Evolutionary conservation across 2,329 filamentous ascomycete genomes (phyloP), one percentile per base, ranked within the genome.

Genomic region (Fusarium concolor): DNA sequence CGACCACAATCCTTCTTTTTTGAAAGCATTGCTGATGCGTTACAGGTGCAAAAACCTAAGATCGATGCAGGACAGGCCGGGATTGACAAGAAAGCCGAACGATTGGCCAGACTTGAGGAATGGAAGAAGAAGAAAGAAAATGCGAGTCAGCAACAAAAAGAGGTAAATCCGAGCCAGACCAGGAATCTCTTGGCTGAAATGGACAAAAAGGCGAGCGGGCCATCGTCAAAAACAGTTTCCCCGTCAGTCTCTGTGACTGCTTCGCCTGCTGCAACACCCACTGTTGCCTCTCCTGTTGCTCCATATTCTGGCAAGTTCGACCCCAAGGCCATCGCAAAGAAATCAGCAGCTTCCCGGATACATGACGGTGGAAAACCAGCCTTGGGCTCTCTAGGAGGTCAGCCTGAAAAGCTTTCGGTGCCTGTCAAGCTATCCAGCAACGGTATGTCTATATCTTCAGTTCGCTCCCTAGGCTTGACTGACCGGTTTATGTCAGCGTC

Each of bases 81-180:
- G 73, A 87, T 88, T 64, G 89, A 93, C 49, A 93, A 79, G 56
- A 93, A 94, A 77, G 91, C 90, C 49, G 92, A 95, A 78, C 85
- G 92, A 66, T 84, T 94, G 42, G 92, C 92, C 28, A 94, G 93
- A 76, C 81, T 97, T 28, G 92, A 95, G 77, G 92, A 92, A 58
- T 97, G 94, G 94, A 97, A 97, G 81, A 92, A 93, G 79, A 95
- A 94, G 80, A 90, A 93, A 76, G 92, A 93, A 68, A 89, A 89
- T 76, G 90, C 90, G 71, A 90, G 90, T 72, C 87, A 86, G 66
- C 92, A 92, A 76, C 88, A 92, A 76, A 89, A 88, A 74, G 87
- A 91, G 72, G 85, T 89, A 43, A 88, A 88, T 53, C 83, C 87
- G 39, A 87, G 87, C 59, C 89, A 88, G 67, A 86, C 90, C 38